These are phyloP conservation scores for Neoboletus magnificus DNA, from an alignment of 768 basidiomycete species.

Conservation along the genomic window DNA sequence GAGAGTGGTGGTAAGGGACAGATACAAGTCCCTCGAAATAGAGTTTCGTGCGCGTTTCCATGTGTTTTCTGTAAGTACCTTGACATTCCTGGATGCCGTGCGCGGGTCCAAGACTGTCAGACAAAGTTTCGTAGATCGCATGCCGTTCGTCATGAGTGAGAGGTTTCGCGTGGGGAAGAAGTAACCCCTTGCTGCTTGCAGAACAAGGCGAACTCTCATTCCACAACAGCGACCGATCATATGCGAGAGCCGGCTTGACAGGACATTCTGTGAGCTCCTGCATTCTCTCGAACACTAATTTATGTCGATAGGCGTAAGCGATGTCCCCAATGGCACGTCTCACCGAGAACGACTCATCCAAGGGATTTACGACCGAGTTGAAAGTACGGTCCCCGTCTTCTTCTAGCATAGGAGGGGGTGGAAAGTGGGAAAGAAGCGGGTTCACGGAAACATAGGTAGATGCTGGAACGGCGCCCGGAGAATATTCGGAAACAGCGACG, in stretches of 20 bases:
- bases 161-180: constrained; percentile 23
- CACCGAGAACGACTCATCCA: constrained; percentile 28
- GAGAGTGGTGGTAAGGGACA: constrained; percentile 12
- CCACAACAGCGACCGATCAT: constrained; percentile 11
- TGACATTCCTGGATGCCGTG: constrained; percentile 47
- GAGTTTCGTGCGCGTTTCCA: constrained; percentile 44
- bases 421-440: constrained; percentile 21
- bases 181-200: constrained; percentile 12
- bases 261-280: constrained; percentile 21
- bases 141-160: constrained; percentile 46
- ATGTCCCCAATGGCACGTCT: constrained; percentile 28
- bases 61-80: constrained; percentile 50
- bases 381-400: constrained; percentile 11
- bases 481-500: constrained; percentile 6
- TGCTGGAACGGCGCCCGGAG: constrained; percentile 4
- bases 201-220: constrained; percentile 20
- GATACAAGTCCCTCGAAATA: constrained; percentile 45
- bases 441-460: constrained; percentile 23
- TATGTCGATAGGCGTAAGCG: constrained; percentile 27
- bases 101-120: constrained; percentile 45
- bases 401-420: neutral
- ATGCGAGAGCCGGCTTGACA: constrained; percentile 4
- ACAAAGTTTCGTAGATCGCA: constrained; percentile 50
- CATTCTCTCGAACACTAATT: constrained; percentile 26
- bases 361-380: constrained; percentile 16